Base-by-base conservation (phyloP, 2,329 filamentous ascomycete species). In the Talaromyces atroroseus region DNA sequence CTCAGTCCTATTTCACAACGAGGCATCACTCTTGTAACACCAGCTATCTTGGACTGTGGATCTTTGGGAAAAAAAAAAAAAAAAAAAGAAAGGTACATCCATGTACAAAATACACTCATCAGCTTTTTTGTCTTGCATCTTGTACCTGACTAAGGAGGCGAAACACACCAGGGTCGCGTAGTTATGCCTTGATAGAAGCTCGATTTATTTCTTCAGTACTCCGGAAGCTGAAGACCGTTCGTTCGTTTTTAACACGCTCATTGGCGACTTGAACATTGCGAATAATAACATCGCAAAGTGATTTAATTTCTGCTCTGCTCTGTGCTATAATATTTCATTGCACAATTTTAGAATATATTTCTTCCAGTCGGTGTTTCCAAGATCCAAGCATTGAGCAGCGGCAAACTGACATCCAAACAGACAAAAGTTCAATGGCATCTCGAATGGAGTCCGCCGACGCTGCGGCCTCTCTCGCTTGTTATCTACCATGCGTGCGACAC, bases 401-500 rank as follows among this genome's bases (percentile, higher is more conserved):
- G 26, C 5, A 36, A 29, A 16, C 42, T 53, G n/a, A 46, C 29
- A 20, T 10, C 4, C 5, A 34, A 10, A 12, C 51, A 47, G 51
- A 52, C n/a, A 34, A 29, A 12, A 40, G 36, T 20, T 16, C 26
- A 18, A 58, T 58, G 49, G 32, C 49, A 29, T 54, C 46, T 45
- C 26, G 45, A 40, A 44, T 12, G 26, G 45, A 58, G 26, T 21
- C 18, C 14, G 29, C 29, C 29, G 60, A 10, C 54, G 69, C 69
- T 65, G 63, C 64, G 50, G 64, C 68, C 59, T 64, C 61, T 20
- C 65, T 66, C 42, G 64, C 68, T 44, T 74, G 71, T 55, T 66
- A 65, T 60, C 66, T 74, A 40, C 71, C 71, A 51, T 64, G 62
- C 24, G 69, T 74, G 58, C 65, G 69, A 46, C 61, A 65, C 42